Evolutionary conservation across 495 filamentous ascomycete species (phyloP).

Genomic region (Neurospora sp.): DNA sequence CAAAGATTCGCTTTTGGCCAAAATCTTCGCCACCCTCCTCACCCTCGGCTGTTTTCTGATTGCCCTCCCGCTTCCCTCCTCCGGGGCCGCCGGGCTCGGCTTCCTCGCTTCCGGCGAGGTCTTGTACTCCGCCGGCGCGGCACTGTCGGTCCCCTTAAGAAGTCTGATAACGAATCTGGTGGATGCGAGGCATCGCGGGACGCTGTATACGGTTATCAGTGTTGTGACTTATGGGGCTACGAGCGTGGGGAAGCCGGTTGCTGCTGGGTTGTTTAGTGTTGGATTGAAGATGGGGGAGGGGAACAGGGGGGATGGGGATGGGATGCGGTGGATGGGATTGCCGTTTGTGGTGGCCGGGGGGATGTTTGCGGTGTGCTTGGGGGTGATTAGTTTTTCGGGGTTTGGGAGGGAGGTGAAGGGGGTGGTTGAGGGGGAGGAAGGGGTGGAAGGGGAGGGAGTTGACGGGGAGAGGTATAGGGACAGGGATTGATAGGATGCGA

Average conservation of each 20-base stretch:
- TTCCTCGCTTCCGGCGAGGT: constrained; percentile 10
- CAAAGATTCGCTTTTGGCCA: constrained; percentile 19
- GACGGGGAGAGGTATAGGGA: not conserved
- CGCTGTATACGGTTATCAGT: constrained; percentile 45
- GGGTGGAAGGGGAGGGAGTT: not conserved
- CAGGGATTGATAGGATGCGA: not conserved
- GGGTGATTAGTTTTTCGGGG: not conserved
- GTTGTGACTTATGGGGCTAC: constrained; percentile 41
- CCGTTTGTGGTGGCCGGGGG: constrained; percentile 18
- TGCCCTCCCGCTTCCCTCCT: constrained; percentile 31
- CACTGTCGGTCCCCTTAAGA: constrained; percentile 12
- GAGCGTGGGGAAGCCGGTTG: constrained; percentile 37
- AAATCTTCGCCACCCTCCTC: constrained; percentile 39
- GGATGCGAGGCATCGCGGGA: constrained; percentile 39
- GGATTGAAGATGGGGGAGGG: not conserved
- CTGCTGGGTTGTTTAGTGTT: constrained; percentile 34
- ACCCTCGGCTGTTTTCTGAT: constrained; percentile 40
- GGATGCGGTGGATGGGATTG: constrained; percentile 40
- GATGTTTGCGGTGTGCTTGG: not conserved
- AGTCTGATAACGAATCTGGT: constrained; percentile 45
- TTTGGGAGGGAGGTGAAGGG: not conserved
- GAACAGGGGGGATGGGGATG: constrained; percentile 34
- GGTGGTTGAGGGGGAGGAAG: not conserved
- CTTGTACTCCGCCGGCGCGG: constrained; percentile 8
- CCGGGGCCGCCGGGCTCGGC: constrained; percentile 10